phyloP scores from a whole-genome alignment of 345 rosid species.

The Linum lewisii region DNA sequence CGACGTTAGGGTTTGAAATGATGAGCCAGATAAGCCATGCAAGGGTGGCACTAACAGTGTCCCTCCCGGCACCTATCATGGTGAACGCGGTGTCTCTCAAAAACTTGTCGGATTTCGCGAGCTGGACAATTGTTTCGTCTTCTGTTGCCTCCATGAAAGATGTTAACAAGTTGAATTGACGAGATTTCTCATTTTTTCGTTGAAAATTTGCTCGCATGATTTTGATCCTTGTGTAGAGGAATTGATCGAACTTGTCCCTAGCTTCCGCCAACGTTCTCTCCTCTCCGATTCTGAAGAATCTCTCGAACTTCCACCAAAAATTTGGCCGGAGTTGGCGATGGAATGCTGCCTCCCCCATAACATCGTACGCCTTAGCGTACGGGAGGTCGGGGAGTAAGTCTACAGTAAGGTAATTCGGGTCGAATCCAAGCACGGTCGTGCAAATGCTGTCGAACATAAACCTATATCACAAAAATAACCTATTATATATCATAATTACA shows the following conservation, averaged over 20 bases:
- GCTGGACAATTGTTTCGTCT: too few relatives aligned
- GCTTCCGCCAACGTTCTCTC: background rate
- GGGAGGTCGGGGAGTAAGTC: background rate
- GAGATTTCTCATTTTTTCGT: background rate
- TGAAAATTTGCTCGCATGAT: conserved; percentile 21
- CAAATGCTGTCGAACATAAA: background rate
- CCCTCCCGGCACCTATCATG: background rate
- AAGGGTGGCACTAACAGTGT: background rate
- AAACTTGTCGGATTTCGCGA: background rate
- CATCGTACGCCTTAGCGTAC: background rate
- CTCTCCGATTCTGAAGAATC: background rate
- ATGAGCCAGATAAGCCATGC: conserved; percentile 4
- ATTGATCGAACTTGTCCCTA: background rate
- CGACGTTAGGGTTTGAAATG: background rate
- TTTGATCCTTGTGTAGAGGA: conserved; percentile 18
- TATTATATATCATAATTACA: too few relatives aligned
- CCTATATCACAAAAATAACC: too few relatives aligned
- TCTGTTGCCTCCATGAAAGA: too few relatives aligned
- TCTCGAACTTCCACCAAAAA: background rate
- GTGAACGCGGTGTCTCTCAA: background rate
- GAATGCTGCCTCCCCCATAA: background rate
- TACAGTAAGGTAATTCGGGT: background rate
- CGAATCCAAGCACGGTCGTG: background rate
- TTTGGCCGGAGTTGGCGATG: background rate
- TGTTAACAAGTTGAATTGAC: conserved; percentile 17